These are phyloP conservation scores for Colletotrichum cuscutae DNA, from an alignment of 2,329 filamentous ascomycete genomes.

Conservation along the genomic window DNA sequence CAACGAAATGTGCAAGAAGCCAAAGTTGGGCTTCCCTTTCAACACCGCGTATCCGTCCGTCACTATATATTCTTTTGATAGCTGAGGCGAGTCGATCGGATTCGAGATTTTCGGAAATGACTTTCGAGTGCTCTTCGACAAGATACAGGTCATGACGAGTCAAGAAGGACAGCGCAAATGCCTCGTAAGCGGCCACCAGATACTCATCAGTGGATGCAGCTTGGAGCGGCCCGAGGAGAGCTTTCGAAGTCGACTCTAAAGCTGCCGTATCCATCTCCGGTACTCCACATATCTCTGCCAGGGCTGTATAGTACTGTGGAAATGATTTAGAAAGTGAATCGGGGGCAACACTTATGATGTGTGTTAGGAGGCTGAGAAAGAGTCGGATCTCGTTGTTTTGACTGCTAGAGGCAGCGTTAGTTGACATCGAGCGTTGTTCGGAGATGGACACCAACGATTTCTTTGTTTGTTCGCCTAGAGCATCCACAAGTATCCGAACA, in stretches of 20 bases:
- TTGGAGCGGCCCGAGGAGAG: constrained; percentile 37
- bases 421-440: no score
- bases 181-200: constrained; percentile 43
- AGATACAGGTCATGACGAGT: constrained; percentile 47
- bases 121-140: constrained; percentile 52
- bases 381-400: constrained; percentile 39
- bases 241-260: constrained; percentile 35
- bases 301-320: constrained; percentile 51
- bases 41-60: constrained; percentile 37
- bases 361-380: constrained; percentile 49
- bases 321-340: constrained; percentile 41
- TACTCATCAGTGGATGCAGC: constrained; percentile 25
- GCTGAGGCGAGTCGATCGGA: constrained; percentile 52
- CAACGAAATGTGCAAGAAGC: constrained; percentile 75
- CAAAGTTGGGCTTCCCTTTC: constrained; percentile 63
- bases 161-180: constrained; percentile 53
- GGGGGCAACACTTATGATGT: constrained; percentile 43
- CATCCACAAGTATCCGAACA: constrained; percentile 47
- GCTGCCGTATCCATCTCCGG: constrained; percentile 18
- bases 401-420: constrained; percentile 28
- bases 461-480: constrained; percentile 40
- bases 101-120: constrained; percentile 51
- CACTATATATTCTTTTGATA: constrained; percentile 50
- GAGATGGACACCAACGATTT: background rate
- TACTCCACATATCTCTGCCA: constrained; percentile 48